Evolutionary conservation across 2,329 filamentous ascomycete genomes (phyloP), one percentile per base, ranked within the genome.

Genomic region (Saccharata proteae): DNA sequence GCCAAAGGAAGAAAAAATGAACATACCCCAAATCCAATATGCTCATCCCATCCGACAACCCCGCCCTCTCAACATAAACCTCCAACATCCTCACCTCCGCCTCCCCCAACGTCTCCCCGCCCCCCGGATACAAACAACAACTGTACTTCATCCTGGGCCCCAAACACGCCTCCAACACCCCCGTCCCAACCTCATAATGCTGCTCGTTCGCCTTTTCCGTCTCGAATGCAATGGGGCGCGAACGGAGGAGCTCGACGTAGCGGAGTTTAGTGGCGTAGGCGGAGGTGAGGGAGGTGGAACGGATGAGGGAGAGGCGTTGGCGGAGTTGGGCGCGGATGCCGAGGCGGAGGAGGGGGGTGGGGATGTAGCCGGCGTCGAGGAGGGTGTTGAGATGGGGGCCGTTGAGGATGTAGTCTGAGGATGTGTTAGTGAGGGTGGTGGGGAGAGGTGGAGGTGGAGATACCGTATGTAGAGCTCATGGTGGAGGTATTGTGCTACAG

Each of bases 71-170:
- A 1, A 78, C 61, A 51, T 80, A 81, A 16, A 58, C 55, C 43
- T 63, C 61, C 47, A 81, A 52, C 77, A 81, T 81, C 3, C 65
- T 69, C 26, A 71, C 62, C 54, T 81, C 77, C 3, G 75, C 76
- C 49, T 79, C 62, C 2, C 61, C 75, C 31, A 80, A 53, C n/a
- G 66, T 76, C 56, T 76, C 70, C 37, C 58, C 57, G 11, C 72
- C 74, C 38, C 66, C 69, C 4, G 69, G 67, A 49, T 81, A 81
- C 45, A 78, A 57, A 48, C 71, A 77, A 40, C 61, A 66, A n/a
- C 69, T 75, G 50, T 80, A 82, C 62, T 81, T 81, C 74, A 81
- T 80, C 33, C 75, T 59, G 4, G 74, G 72, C 0, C 77, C 77
- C 9, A 82, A 56, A 49, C 67, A 74, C 16, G 65, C 68, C 16